Evolutionary conservation across 169 alveolate genomes (phyloP).

Genomic region (Plasmodium vivax): DNA sequence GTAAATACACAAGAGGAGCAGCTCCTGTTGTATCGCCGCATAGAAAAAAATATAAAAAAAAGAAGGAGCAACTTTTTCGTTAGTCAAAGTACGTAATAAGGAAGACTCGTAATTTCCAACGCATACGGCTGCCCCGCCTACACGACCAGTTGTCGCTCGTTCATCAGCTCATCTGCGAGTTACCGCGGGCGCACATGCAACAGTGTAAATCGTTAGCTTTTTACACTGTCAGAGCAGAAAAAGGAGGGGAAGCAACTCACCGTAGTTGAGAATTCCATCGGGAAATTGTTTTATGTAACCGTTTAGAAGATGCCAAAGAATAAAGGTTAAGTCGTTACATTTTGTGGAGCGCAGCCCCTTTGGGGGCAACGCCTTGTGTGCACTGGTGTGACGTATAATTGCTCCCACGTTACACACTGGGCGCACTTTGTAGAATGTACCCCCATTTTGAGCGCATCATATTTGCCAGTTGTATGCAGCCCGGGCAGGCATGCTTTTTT

Average conservation of each 20-base stretch:
- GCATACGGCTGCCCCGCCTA: not conserved
- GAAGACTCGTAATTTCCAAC: not conserved
- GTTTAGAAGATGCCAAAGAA: constrained; percentile 68
- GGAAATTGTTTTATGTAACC: constrained; percentile 4
- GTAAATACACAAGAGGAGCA: not conserved
- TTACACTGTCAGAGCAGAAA: not conserved
- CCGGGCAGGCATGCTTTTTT: not conserved
- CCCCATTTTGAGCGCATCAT: not conserved
- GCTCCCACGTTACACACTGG: not conserved
- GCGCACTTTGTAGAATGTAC: not conserved
- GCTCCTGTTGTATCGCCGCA: not conserved
- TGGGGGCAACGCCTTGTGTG: not conserved
- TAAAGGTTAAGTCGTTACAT: constrained; percentile 33
- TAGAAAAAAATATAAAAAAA: not conserved
- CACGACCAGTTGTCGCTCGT: not conserved
- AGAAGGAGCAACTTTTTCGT: not conserved
- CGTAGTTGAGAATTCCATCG: not conserved
- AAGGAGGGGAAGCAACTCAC: not conserved
- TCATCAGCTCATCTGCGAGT: not conserved
- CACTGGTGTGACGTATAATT: not conserved
- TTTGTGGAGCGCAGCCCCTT: not conserved
- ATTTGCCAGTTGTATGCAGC: not conserved
- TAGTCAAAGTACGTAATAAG: not conserved
- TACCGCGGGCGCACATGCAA: not conserved
- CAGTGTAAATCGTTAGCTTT: not conserved